Conservation (phyloP, 2,329 filamentous ascomycete genomes). For the Colletotrichum ledebouriae region DNA sequence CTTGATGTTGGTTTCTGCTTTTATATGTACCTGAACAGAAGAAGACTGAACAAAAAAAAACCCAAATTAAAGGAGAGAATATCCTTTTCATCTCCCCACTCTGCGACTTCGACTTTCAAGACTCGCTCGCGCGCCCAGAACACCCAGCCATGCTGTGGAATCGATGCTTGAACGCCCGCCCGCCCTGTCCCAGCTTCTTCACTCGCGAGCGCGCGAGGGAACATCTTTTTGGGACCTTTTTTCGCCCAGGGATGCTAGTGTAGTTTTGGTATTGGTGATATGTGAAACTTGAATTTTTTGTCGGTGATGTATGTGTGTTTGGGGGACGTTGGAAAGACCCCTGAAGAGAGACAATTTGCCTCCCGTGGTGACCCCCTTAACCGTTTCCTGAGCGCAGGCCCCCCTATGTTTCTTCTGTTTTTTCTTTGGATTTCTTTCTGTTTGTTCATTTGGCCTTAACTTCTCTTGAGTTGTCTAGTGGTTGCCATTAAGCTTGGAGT, state of each 20-base stretch:
- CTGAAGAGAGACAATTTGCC: constrained; percentile 6
- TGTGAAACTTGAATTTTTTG: constrained; percentile 6
- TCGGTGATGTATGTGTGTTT: constrained; percentile 3
- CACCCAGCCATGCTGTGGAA: constrained; percentile 36
- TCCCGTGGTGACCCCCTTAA: not conserved
- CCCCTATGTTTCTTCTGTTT: not conserved
- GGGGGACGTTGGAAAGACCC: constrained; percentile 20
- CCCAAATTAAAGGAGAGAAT: constrained; percentile 11
- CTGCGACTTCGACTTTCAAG: constrained; percentile 8
- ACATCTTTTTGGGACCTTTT: not conserved
- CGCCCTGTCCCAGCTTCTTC: not conserved
- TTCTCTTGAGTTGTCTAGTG: constrained; percentile 37
- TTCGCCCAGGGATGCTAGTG: constrained; percentile 12
- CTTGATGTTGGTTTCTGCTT: constrained; percentile 9
- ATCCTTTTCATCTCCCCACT: constrained; percentile 4
- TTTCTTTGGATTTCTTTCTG: not conserved
- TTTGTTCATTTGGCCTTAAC: too few species aligned
- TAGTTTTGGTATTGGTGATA: not conserved
- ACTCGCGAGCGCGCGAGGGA: not conserved
- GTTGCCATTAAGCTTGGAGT: constrained; percentile 53
- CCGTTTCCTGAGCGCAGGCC: not conserved
- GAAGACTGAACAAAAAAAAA: not conserved
- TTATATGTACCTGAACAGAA: constrained; percentile 25
- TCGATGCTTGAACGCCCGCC: constrained; percentile 30
- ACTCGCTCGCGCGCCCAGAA: constrained; percentile 38